A percentile compares a stretch with the other conserved stretches of the same genome.
Conservation (phyloP, 208 protist genomes). For the Perkinsela sp. region DNA sequence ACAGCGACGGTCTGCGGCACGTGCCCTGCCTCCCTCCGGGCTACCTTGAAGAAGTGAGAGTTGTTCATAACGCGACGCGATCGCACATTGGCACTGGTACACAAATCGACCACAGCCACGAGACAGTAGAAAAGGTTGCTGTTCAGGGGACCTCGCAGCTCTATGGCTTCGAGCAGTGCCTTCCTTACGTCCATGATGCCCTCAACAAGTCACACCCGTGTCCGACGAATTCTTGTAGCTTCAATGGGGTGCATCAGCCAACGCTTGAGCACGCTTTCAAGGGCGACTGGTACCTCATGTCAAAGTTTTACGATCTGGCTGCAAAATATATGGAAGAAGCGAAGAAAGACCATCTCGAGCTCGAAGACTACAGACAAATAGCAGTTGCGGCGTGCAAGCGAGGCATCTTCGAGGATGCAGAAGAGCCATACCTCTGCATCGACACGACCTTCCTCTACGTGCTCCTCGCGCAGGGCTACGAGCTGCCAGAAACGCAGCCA, state of each 20-base stretch:
- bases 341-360: conserved; percentile 3
- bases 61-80: conserved; percentile 1
- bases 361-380: conserved; percentile 7
- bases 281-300: conserved; percentile 29
- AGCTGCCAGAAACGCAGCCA: conserved; percentile 13
- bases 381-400: conserved; percentile 8
- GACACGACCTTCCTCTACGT: conserved; percentile 32
- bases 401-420: conserved; percentile 4
- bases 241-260: conserved; percentile 25
- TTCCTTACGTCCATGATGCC: conserved; percentile 10
- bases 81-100: too few relatives aligned
- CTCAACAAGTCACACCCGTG: conserved; percentile 9
- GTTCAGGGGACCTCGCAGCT: conserved; percentile 1
- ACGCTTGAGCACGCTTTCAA: conserved; percentile 10
- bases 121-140: conserved; percentile 1
- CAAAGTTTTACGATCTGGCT: conserved; percentile 24
- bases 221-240: conserved; percentile 12
- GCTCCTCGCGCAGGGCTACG: conserved; percentile 22
- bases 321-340: conserved; percentile 5
- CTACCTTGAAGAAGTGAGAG: not conserved
- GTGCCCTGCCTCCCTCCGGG: not conserved
- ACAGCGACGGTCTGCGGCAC: not conserved
- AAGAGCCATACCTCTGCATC: conserved; percentile 29
- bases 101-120: conserved; percentile 11
- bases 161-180: conserved; percentile 15